These are phyloP conservation scores for Blastocystis sp. DNA, from an alignment of 352 stramenopile species.

Conservation along the genomic window DNA sequence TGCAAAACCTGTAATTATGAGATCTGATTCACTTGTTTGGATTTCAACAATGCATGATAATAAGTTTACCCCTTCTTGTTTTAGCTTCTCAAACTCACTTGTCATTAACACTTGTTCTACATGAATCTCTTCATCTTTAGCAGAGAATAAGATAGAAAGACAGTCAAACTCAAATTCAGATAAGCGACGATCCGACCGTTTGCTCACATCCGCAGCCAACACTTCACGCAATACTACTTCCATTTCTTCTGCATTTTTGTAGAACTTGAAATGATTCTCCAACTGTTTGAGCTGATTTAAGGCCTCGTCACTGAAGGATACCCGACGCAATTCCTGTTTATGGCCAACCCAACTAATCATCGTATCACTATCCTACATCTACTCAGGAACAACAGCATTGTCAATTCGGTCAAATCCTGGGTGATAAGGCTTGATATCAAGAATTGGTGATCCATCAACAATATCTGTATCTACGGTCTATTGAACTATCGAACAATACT, in stretches of 20 bases:
- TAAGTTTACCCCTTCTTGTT: not conserved
- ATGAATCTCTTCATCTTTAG: not conserved
- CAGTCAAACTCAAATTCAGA: constrained; percentile 47
- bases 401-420: constrained; percentile 63
- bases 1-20: constrained; percentile 51
- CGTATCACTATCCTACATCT: not conserved
- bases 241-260: constrained; percentile 49
- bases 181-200: constrained; percentile 19
- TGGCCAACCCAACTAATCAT: not conserved
- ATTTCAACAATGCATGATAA: not conserved
- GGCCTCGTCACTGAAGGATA: not conserved
- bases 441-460: constrained; percentile 76
- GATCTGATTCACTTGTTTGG: not conserved
- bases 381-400: constrained; percentile 31
- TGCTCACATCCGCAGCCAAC: constrained; percentile 24
- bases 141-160: constrained; percentile 16
- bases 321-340: not conserved
- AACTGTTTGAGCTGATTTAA: not conserved
- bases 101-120: constrained; percentile 17
- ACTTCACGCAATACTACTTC: not conserved
- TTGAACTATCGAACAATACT: not conserved
- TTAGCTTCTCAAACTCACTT: not conserved
- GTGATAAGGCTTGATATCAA: constrained; percentile 81
- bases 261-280: not conserved
- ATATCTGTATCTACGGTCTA: constrained; percentile 79